Evolutionary conservation across 345 rosid genomes (phyloP).

Genomic region (Gossypium herbaceum): DNA sequence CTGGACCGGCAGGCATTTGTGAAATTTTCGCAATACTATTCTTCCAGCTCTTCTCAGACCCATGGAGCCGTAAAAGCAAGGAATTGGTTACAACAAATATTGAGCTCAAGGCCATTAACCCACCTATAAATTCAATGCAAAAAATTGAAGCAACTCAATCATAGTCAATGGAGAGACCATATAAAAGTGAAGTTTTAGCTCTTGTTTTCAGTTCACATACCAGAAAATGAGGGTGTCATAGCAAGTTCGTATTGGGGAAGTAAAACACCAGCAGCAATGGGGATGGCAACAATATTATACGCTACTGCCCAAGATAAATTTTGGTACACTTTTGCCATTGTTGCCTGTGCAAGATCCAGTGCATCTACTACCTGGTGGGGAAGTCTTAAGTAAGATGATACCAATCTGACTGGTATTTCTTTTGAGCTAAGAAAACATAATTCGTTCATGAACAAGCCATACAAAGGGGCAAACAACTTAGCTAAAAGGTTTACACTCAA

Average conservation of each 20-base stretch:
- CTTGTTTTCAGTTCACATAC: conserved; percentile 22
- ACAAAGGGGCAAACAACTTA: neutral
- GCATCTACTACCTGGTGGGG: conserved; percentile 71
- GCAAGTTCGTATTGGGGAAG: conserved; percentile 84
- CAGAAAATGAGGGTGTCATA: conserved; percentile 93
- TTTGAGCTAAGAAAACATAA: neutral
- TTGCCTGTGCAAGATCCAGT: conserved; percentile 75
- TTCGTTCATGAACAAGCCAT: neutral
- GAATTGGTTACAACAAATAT: conserved; percentile 86
- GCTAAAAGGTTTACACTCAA: neutral
- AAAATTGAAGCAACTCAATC: neutral
- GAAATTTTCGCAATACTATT: neutral
- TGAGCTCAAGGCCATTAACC: conserved; percentile 91
- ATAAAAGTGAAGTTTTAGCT: neutral
- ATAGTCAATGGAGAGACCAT: neutral
- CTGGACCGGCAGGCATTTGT: neutral
- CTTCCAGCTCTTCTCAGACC: conserved; percentile 28
- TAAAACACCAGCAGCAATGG: conserved; percentile 82
- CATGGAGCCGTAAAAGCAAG: conserved; percentile 65
- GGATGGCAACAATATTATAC: conserved; percentile 73
- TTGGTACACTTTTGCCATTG: conserved; percentile 88
- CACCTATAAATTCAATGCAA: conserved; percentile 44
- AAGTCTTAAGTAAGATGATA: neutral
- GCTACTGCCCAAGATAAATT: conserved; percentile 88
- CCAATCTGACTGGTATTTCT: neutral